Base-by-base conservation (phyloP, 257 asterid genomes). In the Linaria vulgaris region DNA sequence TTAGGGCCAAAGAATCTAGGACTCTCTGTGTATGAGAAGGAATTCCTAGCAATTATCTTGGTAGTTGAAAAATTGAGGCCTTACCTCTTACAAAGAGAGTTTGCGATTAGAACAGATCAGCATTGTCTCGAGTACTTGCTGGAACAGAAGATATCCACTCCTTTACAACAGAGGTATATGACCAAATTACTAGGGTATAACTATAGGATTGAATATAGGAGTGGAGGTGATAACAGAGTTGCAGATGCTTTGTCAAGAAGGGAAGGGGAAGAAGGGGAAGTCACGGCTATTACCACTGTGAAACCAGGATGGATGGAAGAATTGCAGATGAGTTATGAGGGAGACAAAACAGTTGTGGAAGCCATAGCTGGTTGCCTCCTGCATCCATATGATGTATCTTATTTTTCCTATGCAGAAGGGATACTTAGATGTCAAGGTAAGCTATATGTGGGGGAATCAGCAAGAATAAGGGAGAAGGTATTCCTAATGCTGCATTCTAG, bases 381-480 rank as follows among this genome's bases (percentile, higher is more conserved):
- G 3, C 2, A 3, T 0, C 15, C 9, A 3, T 30, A 30, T 30
- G 37, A 30, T 30, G 3, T 53, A 5, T 3, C 3, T 0, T 19
- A 16, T 8, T 17, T 1, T 16, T 9, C 21, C 10, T 49, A 3
- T 4, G 13, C 6, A 6, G 23, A 0, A 0, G 23, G 23, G 1
- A 5, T 23, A 5, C 17, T n/a, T 0, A 34, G 27, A 6, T 25
- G 15, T 1, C 11, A 57, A 6, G 31, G 27, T 4, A 31, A n/a
- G 21, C 1, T n/a, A 22, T 2, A 10, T 25, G 12, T n/a, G 13
- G 22, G 60, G 5, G 14, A 15, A 7, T 11, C 12, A 0, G 12
- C 20, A 0, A 0, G 8, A 1, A 0, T 27, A 2, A 27, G 21
- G 22, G 0, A 6, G 0, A 5, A 5, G 2, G 0, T 55, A 1